A percentile compares a stretch with the other conserved stretches of the same genome.
Conservation (phyloP, 2,329 filamentous ascomycete genomes). For the Xenosphaeropsis pyriputrescens region DNA sequence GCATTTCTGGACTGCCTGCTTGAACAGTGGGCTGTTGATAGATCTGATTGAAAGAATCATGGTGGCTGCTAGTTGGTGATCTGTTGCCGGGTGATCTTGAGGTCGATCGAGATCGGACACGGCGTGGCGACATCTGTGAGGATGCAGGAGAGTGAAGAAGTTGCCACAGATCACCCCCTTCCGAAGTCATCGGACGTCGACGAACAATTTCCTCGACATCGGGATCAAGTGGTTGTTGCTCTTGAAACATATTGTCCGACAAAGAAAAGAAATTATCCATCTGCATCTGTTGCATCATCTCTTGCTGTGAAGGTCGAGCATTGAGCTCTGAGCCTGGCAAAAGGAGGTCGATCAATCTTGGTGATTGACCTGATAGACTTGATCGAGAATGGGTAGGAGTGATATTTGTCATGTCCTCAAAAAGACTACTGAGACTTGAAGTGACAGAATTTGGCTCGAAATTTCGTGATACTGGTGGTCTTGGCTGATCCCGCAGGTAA, state of each 20-base stretch:
- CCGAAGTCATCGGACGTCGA: constrained; percentile 10
- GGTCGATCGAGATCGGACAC: neutral
- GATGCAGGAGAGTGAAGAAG: constrained; percentile 6
- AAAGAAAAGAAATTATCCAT: constrained; percentile 10
- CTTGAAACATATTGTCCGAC: constrained; percentile 7
- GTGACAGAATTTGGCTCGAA: constrained; percentile 20
- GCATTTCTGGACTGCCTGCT: constrained; percentile 39
- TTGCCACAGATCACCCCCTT: constrained; percentile 12
- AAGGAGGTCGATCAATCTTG: constrained; percentile 29
- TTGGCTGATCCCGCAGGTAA: constrained; percentile 11
- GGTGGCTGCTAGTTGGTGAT: constrained; percentile 6
- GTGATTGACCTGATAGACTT: constrained; percentile 27
- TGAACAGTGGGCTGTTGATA: constrained; percentile 31
- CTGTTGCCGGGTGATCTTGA: constrained; percentile 6
- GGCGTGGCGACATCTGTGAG: constrained; percentile 3
- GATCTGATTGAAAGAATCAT: constrained; percentile 16
- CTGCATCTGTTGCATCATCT: constrained; percentile 8
- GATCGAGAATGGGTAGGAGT: constrained; percentile 17
- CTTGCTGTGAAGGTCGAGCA: constrained; percentile 12
- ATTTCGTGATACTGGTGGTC: constrained; percentile 9
- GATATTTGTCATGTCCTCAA: constrained; percentile 18
- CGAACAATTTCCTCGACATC: constrained; percentile 40
- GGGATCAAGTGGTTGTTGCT: constrained; percentile 22
- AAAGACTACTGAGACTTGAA: constrained; percentile 20
- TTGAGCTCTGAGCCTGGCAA: constrained; percentile 31